Percentiles rank a stretch among this genome's conserved stretches.
phyloP scores from a whole-genome alignment of 441 rosid species.

The Omphalea diandra region DNA sequence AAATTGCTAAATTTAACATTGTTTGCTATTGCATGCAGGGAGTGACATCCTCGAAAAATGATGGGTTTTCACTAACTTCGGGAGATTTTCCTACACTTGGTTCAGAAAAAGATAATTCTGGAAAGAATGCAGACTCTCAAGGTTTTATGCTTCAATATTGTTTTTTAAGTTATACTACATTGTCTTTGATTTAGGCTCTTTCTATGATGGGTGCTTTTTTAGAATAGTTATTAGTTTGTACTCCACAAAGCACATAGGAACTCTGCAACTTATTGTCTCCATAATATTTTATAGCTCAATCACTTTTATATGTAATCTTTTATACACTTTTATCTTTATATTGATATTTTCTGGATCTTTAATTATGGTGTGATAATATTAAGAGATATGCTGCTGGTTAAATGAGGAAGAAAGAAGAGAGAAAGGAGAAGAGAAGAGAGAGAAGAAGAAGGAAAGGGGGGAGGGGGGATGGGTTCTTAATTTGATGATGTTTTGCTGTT shows the following conservation, averaged over 20 bases:
- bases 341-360: constrained; percentile 1
- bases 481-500: not conserved
- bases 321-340: not conserved
- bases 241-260: not conserved
- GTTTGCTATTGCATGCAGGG: constrained; percentile 51
- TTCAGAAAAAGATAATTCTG: constrained; percentile 65
- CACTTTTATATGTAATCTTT: not conserved
- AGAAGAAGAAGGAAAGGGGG: too few relatives aligned
- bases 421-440: too few relatives aligned
- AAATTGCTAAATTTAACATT: constrained; percentile 20
- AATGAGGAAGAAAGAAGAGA: not conserved
- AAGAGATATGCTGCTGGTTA: not conserved
- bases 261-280: not conserved
- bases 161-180: constrained; percentile 9
- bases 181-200: constrained; percentile 19
- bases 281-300: not conserved
- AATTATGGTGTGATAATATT: not conserved
- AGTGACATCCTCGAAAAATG: constrained; percentile 53
- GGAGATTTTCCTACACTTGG: constrained; percentile 99
- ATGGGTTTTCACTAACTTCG: constrained; percentile 76
- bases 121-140: constrained; percentile 52
- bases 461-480: too few relatives aligned
- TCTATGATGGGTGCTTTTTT: not conserved
- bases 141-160: constrained; percentile 41
- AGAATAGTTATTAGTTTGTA: not conserved